Base-by-base conservation (phyloP, 768 basidiomycete species). In the Suillus occidentalis region DNA sequence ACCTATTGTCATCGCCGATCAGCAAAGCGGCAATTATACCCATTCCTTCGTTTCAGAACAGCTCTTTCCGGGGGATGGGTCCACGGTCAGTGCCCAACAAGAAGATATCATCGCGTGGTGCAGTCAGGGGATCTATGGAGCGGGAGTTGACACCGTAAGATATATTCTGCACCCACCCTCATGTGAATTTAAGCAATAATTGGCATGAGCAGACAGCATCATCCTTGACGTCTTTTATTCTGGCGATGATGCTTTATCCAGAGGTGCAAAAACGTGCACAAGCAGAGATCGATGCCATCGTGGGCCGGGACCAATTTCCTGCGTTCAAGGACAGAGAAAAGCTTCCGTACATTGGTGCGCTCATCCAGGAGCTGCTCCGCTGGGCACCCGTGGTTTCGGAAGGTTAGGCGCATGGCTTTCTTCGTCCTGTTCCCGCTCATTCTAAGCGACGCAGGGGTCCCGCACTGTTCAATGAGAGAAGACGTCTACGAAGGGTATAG, bases 221-320 rank as follows among this genome's bases (percentile, higher is more conserved):
- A 49, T 37, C 8, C 25, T 18, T 55, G 12, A 39, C 7, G 34
- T 42, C 25, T 8, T 67, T 69, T 52, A 69, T 65, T 28, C 72
- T 75, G 31, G 76, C 72, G 2, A 76, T 76, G 76, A 66, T 68
- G 13, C 69, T 72, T 49, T 65, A 71, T 55, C 76, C 76, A 3
- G 61, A 50, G 1, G 70, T 72, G 25, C 66, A 72, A 67, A 65
- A 66, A 47, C 75, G 68, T 49, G 75, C 70, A 0, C 75, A 72
- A 55, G 63, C 63, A 42, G 75, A 77, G 50, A 61, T 77, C 18
- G 74, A 74, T 39, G 13, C 55, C 0, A 67, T 76, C 0, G 68
- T 77, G 20, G 75, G 75, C 8, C 39, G 47, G 2, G 60, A 65
- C 14, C 62, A 58, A 55, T 47, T 75, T 28, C 73, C 75, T 7